Evolutionary conservation across 352 stramenopile genomes (phyloP).

Genomic region (Phytopythium ostracodes): DNA sequence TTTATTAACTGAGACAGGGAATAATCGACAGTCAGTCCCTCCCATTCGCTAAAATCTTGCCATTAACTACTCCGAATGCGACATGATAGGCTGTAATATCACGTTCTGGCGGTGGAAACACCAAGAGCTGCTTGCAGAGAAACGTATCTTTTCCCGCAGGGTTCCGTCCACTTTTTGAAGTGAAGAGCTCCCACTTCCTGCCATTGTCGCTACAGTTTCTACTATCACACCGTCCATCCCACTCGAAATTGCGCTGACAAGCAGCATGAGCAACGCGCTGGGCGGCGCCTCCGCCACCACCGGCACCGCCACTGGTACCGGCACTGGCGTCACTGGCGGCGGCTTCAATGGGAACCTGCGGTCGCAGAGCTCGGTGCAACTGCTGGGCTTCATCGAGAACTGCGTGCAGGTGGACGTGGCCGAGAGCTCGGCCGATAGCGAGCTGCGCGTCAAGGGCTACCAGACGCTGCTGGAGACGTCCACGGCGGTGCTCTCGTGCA

Average conservation of each 20-base stretch:
- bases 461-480: conserved; percentile 66
- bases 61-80: neutral
- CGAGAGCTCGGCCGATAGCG: conserved; percentile 58
- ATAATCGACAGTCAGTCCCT: neutral
- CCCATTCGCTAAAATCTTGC: neutral
- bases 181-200: neutral
- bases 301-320: neutral
- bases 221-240: too few relatives aligned
- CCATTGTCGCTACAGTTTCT: too few relatives aligned
- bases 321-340: neutral
- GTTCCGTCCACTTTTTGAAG: conserved; percentile 3
- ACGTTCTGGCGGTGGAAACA: neutral
- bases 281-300: neutral
- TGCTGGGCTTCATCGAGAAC: conserved; percentile 78
- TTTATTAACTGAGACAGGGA: too few relatives aligned
- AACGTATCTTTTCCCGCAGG: conserved; percentile 6
- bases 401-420: conserved; percentile 33
- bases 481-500: conserved; percentile 71
- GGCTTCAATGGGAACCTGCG: conserved; percentile 28
- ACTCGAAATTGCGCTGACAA: neutral
- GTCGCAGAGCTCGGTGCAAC: conserved; percentile 80
- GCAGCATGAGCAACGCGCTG: neutral
- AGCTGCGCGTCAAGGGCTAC: conserved; percentile 70
- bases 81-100: neutral
- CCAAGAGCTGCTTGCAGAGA: neutral